These are phyloP conservation scores for Sugiyamaella valdiviana DNA, from an alignment of 805 yeast genomes.

Conservation along the genomic window DNA sequence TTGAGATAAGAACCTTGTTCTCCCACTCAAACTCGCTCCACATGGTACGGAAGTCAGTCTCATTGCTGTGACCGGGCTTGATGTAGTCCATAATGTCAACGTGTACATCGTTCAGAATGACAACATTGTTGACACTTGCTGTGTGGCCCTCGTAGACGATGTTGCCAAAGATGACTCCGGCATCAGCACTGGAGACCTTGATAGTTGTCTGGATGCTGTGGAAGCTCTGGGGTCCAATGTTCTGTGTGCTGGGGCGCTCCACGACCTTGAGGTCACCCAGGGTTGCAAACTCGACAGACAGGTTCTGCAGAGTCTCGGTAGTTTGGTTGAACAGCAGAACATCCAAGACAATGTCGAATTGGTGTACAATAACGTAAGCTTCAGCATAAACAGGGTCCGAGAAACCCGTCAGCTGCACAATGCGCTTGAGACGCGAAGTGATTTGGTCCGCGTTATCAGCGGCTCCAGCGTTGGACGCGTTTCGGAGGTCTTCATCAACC, in stretches of 20 bases:
- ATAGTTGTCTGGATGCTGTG: slow-evolving; percentile 82
- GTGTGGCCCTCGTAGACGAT: slow-evolving; percentile 94
- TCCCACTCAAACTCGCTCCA: slow-evolving; percentile 99
- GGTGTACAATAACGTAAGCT: slow-evolving; percentile 93
- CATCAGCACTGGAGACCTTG: slow-evolving; percentile 94
- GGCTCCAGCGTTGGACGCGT: slow-evolving; percentile 45
- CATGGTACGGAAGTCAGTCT: slow-evolving; percentile 88
- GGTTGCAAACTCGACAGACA: slow-evolving; percentile 92
- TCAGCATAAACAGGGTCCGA: slow-evolving; percentile 98
- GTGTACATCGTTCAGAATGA: slow-evolving; percentile 87
- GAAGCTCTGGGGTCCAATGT: slow-evolving; percentile 97
- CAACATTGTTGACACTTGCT: slow-evolving; percentile 81
- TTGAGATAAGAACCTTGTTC: slow-evolving; percentile 77
- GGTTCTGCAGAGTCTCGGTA: slow-evolving; percentile 73
- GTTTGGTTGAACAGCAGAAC: slow-evolving; percentile 45
- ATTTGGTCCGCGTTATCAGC: slow-evolving; percentile 37
- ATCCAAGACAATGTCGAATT: slow-evolving; percentile 91
- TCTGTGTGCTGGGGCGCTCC: slow-evolving; percentile 82
- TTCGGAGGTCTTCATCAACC: slow-evolving; percentile 48
- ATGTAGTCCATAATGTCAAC: slow-evolving; percentile 97
- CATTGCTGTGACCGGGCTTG: slow-evolving; percentile 88
- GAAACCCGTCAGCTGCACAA: slow-evolving; percentile 94
- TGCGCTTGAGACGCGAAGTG: slow-evolving; percentile 76
- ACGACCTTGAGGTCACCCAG: slow-evolving; percentile 93
- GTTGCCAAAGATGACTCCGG: slow-evolving; percentile 97